phyloP scores from a whole-genome alignment of 148 eudicot genomes.

The Bassia scoparia region DNA sequence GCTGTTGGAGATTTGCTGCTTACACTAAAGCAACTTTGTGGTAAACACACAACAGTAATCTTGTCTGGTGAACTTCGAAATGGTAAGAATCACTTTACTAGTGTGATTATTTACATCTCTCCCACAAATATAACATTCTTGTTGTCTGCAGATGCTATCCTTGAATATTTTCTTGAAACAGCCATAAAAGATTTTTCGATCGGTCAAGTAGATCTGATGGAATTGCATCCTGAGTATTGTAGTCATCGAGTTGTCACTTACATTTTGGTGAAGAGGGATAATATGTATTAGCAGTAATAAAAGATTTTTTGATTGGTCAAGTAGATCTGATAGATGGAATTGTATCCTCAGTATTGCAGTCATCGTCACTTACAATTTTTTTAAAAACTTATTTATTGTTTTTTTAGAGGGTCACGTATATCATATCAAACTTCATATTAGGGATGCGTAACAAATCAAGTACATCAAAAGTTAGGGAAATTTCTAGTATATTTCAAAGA shows the following conservation, averaged over 20 bases:
- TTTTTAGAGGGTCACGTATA: no score
- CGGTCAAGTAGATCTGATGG: conserved; percentile 64
- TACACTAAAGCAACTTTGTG: conserved; percentile 58
- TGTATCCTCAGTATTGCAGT: no score
- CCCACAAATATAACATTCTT: not conserved
- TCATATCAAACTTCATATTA: no score
- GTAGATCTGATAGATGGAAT: no score
- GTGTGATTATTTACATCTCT: not conserved
- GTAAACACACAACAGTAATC: conserved; percentile 59
- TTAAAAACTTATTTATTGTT: no score
- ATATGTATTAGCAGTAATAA: no score
- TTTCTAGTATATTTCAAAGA: no score
- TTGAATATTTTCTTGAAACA: conserved; percentile 78
- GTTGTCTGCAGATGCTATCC: conserved; percentile 52
- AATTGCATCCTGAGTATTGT: conserved; percentile 80
- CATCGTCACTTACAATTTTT: no score
- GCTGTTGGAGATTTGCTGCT: conserved; percentile 69
- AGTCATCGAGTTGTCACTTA: conserved; percentile 82
- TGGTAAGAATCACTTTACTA: conserved; percentile 39
- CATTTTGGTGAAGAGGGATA: conserved; percentile 49
- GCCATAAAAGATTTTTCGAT: conserved; percentile 59
- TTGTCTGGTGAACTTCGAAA: conserved; percentile 92
- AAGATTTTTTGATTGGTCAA: no score
- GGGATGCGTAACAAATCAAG: no score
- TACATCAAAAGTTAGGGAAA: no score